Evolutionary conservation across 345 rosid genomes (phyloP).

Genomic region (Camelina sativa): DNA sequence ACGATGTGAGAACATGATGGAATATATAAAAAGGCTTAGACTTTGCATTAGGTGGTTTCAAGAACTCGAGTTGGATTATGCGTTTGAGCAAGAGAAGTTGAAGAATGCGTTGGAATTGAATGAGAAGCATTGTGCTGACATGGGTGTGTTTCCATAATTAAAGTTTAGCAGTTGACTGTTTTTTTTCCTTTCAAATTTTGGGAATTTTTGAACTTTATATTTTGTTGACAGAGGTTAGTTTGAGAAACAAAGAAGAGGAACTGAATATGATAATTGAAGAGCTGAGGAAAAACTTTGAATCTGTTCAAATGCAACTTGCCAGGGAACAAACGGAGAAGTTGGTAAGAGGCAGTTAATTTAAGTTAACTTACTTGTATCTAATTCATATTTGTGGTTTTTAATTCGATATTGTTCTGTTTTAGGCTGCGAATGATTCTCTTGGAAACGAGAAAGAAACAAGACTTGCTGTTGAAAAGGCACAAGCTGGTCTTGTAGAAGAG

Average conservation of each 20-base stretch:
- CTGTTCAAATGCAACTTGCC: constrained; percentile 73
- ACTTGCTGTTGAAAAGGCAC: constrained; percentile 67
- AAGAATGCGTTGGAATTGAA: constrained; percentile 65
- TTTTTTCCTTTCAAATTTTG: background rate
- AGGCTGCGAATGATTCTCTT: constrained; percentile 85
- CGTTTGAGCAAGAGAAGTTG: constrained; percentile 83
- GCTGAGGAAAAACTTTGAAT: constrained; percentile 74
- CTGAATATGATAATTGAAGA: constrained; percentile 86
- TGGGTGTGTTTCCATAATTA: constrained; percentile 54
- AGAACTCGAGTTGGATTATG: constrained; percentile 84
- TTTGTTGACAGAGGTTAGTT: constrained; percentile 61
- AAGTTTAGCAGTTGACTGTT: constrained; percentile 23
- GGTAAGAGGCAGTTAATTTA: constrained; percentile 52
- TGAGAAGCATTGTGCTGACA: constrained; percentile 77
- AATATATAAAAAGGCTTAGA: constrained; percentile 87
- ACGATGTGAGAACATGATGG: constrained; percentile 94
- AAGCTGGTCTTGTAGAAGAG: constrained; percentile 77
- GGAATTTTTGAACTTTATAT: constrained; percentile 9
- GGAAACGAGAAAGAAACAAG: constrained; percentile 80
- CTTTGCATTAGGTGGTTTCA: constrained; percentile 97
- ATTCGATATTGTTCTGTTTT: constrained; percentile 31
- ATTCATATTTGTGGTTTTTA: background rate
- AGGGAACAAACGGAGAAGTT: constrained; percentile 86
- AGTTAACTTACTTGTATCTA: constrained; percentile 5
- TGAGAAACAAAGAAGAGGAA: constrained; percentile 88